A percentile compares a stretch with the other conserved stretches of the same genome.
These are phyloP conservation scores for Aspergillus conjunctus DNA, from an alignment of 495 filamentous ascomycete species.

Conservation along the genomic window DNA sequence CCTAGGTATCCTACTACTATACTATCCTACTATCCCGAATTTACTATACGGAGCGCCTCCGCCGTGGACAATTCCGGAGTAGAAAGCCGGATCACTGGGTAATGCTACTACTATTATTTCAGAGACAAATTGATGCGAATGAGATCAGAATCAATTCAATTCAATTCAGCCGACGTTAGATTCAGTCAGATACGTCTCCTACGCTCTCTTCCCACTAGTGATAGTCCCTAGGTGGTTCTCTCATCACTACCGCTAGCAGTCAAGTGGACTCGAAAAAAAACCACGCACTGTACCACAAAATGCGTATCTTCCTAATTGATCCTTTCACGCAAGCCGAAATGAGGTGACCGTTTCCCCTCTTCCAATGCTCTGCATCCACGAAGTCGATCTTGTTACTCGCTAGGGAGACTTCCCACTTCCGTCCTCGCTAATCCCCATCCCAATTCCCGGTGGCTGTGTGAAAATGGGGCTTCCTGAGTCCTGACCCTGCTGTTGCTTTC, in stretches of 20 bases:
- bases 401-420: slow-evolving; percentile 2
- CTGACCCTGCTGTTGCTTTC: slow-evolving; percentile 2
- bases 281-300: background rate
- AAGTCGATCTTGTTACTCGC: slow-evolving; percentile 1
- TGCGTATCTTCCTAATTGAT: slow-evolving; percentile 1
- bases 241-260: too few species aligned
- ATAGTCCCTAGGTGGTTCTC: too few species aligned
- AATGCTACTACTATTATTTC: too few species aligned
- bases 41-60: background rate
- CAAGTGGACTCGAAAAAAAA: background rate
- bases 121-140: too few species aligned
- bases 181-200: too few species aligned
- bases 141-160: too few species aligned
- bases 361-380: background rate
- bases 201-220: too few species aligned
- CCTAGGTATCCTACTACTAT: too few species aligned
- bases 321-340: slow-evolving; percentile 5
- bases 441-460: background rate
- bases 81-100: too few species aligned
- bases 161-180: too few species aligned
- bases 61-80: background rate
- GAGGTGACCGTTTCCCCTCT: slow-evolving; percentile 3
- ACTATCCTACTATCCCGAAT: too few species aligned
- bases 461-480: slow-evolving; percentile 1
- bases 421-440: background rate